phyloP scores from a whole-genome alignment of 75 land plant species.

The Picea sitchensis region DNA sequence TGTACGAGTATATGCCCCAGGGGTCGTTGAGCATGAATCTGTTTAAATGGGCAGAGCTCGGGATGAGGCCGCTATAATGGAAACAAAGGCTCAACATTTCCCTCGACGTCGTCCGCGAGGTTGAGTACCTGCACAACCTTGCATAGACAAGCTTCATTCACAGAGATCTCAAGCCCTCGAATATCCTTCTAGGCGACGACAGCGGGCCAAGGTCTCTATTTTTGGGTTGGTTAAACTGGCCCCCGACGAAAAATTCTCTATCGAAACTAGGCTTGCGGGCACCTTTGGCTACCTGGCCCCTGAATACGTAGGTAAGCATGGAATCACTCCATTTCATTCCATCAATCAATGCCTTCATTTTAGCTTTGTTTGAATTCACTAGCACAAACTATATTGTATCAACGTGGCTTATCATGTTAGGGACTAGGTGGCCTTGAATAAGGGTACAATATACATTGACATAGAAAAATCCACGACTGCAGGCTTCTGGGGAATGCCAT shows the following conservation, averaged over 20 bases:
- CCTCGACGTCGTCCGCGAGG: slow-evolving; percentile 67
- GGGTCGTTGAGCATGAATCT: slow-evolving; percentile 54
- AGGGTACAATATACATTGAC: no score
- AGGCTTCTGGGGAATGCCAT: no score
- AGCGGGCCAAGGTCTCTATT: slow-evolving; percentile 72
- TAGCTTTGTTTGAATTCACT: no score
- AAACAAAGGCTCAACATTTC: slow-evolving; percentile 62
- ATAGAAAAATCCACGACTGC: no score
- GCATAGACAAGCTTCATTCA: slow-evolving; percentile 58
- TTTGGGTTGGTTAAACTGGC: slow-evolving; percentile 81
- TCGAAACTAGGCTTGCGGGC: slow-evolving; percentile 75
- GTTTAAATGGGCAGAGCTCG: slow-evolving; percentile 47
- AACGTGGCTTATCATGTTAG: no score
- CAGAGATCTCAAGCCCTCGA: slow-evolving; percentile 55
- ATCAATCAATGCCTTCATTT: neutral
- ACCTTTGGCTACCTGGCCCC: slow-evolving; percentile 87
- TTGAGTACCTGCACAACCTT: slow-evolving; percentile 49
- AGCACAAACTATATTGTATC: no score
- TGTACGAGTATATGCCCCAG: slow-evolving; percentile 43
- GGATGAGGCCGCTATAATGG: slow-evolving; percentile 60
- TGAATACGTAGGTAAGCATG: slow-evolving; percentile 72
- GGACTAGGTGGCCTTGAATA: no score
- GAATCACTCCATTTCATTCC: neutral
- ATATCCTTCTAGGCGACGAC: slow-evolving; percentile 49
- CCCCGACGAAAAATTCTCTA: slow-evolving; percentile 55